Evolutionary conservation across 2,329 filamentous ascomycete species (phyloP), one percentile per base, ranked within the genome.

Genomic region (Bipolaris sorokiniana): DNA sequence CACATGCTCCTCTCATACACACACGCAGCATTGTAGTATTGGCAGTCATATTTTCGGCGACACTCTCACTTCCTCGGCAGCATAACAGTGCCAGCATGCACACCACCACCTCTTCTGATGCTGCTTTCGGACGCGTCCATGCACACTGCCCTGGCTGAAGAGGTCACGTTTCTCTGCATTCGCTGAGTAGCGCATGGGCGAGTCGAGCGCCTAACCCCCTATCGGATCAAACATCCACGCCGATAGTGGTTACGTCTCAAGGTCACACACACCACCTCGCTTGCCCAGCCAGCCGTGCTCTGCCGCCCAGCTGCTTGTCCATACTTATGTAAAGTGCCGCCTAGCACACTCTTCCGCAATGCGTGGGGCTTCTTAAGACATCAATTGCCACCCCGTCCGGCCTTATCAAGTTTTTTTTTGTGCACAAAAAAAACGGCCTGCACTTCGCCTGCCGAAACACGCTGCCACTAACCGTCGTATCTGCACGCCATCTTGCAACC

Each of bases 201-300:
- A 51, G 46, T 56, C 45, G 20, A 47, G 49, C 47, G 50, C 37
- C 23, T 37, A 34, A 34, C 41, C 52, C 54, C 55, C 51, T 48
- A 53, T 53, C 57, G 49, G 59, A 54, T 61, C 58, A 53, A 56
- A 51, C 59, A 56, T 53, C 58, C 31, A 51, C 59, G 54, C 51
- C 58, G 28, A 54, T 63, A 64, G 59, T 61, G 54, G 48, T 57
- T 50, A 50, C 51, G 55, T 48, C 49, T 55, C 56, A 45, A 53
- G 23, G 48, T 54, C 54, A 58, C 63, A 50, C 49, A 50, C 48
- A 47, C 52, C 55, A 48, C 53, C 56, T 62, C 57, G 59, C 54
- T 54, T 51, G 59, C 42, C 51, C 22, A 59, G 57, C 59, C 56
- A 48, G 56, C 59, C 59, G 62, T 59, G 41, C 58, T 49, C 57